Evolutionary conservation across 305 asterid genomes (phyloP).

Genomic region (Ajuga reptans): DNA sequence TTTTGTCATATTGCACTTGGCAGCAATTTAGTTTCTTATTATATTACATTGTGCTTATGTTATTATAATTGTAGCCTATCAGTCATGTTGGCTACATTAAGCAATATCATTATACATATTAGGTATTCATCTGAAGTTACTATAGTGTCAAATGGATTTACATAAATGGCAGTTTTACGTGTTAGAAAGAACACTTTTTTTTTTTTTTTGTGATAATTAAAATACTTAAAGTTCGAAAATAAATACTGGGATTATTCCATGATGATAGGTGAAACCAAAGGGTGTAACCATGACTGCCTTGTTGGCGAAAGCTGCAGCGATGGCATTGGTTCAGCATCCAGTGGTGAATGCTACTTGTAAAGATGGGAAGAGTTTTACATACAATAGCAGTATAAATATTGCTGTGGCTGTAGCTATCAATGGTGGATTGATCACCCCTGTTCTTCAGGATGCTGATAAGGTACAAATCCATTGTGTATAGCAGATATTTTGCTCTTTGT

Average conservation of each 20-base stretch:
- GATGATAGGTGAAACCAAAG: constrained; percentile 54
- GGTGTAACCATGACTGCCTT: constrained; percentile 95
- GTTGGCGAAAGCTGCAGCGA: constrained; percentile 88
- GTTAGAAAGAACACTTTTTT: neutral
- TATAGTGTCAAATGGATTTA: neutral
- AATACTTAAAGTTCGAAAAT: neutral
- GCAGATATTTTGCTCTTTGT: neutral
- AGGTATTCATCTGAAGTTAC: neutral
- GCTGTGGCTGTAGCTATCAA: constrained; percentile 90
- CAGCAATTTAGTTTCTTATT: neutral
- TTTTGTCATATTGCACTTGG: constrained; percentile 4
- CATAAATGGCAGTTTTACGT: neutral
- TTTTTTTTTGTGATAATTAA: neutral
- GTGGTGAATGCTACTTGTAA: constrained; percentile 84
- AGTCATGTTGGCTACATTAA: neutral
- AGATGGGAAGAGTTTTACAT: constrained; percentile 87
- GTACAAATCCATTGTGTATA: constrained; percentile 25
- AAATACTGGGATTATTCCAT: neutral
- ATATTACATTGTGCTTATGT: neutral
- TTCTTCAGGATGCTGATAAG: constrained; percentile 96
- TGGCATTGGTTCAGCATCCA: constrained; percentile 92
- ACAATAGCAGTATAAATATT: constrained; percentile 66
- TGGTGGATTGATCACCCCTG: constrained; percentile 96
- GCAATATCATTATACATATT: neutral
- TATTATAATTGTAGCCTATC: neutral